A percentile compares a stretch with the other conserved stretches of the same genome.
Evolutionary conservation across 768 basidiomycete genomes (phyloP).

Genomic region (Macrolepiota dolichaula): DNA sequence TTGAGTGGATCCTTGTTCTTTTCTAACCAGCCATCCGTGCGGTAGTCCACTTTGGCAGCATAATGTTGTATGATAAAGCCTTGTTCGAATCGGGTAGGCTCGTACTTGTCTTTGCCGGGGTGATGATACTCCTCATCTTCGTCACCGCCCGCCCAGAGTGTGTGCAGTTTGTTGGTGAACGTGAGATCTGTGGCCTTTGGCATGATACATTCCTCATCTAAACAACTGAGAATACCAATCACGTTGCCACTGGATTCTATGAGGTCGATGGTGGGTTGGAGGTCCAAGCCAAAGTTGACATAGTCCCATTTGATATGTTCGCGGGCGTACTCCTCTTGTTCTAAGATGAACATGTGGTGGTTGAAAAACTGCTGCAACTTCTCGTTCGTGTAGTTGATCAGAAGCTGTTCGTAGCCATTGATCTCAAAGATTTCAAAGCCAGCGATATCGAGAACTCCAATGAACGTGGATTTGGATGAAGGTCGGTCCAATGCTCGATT

Average conservation of each 20-base stretch:
- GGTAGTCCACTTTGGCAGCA: slow-evolving; percentile 94
- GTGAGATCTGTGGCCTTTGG: slow-evolving; percentile 96
- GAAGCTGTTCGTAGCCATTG: slow-evolving; percentile 94
- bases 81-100: slow-evolving; percentile 83
- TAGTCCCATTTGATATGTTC: slow-evolving; percentile 98
- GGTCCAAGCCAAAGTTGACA: slow-evolving; percentile 94
- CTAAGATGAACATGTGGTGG: slow-evolving; percentile 99
- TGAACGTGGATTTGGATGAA: slow-evolving; percentile 88
- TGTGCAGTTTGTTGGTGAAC: slow-evolving; percentile 89
- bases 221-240: slow-evolving; percentile 87
- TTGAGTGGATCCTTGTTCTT: slow-evolving; percentile 99
- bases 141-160: slow-evolving; percentile 60
- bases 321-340: slow-evolving; percentile 97
- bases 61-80: slow-evolving; percentile 97
- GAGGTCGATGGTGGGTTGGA: slow-evolving; percentile 97
- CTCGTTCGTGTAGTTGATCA: slow-evolving; percentile 99
- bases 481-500: slow-evolving; percentile 94
- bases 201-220: slow-evolving; percentile 99
- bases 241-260: slow-evolving; percentile 81
- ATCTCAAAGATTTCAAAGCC: slow-evolving; percentile 97
- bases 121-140: slow-evolving; percentile 59
- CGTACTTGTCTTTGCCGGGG: slow-evolving; percentile 80
- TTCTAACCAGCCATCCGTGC: slow-evolving; percentile 95
- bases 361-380: slow-evolving; percentile 98
- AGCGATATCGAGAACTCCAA: slow-evolving; percentile 98